Evolutionary conservation across 208 protist species (phyloP), one percentile per base, ranked within the genome.

Genomic region (Porcisia hertigi): DNA sequence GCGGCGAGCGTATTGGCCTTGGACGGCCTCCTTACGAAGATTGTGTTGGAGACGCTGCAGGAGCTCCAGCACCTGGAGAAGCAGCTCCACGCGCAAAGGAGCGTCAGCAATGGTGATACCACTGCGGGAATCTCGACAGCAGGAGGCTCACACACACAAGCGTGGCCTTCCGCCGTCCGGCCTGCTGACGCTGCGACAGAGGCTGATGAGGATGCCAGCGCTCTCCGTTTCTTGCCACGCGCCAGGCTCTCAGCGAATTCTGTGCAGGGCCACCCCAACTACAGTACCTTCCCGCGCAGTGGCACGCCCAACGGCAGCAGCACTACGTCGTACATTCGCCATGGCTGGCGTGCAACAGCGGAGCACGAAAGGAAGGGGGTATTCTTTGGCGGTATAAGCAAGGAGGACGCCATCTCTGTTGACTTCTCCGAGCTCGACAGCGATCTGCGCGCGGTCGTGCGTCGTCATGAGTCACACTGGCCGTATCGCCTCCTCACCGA

Each of bases 21-120:
- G 58, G 89, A 94, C 47, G 77, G 73, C 3, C 60, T 92, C 30
- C 84, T 97, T 54, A 72, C 71, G 67, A 88, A 88, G 59, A 89
- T 97, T 45, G 73, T 92, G 39, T 64, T 74, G 53, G 91, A 97
- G 71, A 84, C 92, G 30, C 77, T 92, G 45, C 82, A 76, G 20
- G 92, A 94, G 77, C 79, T 95, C n/a, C 87, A 93, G 23, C 64
- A 67, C 0, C 20, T 92, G 36, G 83, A 94, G 58, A 30, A 63
- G 66, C 43, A 43, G 41, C 73, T 58, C 20, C 69, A 77, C 11
- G 36, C 23, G 64, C 73, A 36, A 53, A 62, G 53, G 8, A 54
- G 62, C 23, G 16, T 9, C 45, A 58, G 43, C n/a, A 47, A n/a
- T 55, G 63, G 25, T 36, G 8, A 34, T n/a, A 3, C 20, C 23